Conservation (phyloP, 2,329 filamentous ascomycete species). For the Curvularia verruculosa region DNA sequence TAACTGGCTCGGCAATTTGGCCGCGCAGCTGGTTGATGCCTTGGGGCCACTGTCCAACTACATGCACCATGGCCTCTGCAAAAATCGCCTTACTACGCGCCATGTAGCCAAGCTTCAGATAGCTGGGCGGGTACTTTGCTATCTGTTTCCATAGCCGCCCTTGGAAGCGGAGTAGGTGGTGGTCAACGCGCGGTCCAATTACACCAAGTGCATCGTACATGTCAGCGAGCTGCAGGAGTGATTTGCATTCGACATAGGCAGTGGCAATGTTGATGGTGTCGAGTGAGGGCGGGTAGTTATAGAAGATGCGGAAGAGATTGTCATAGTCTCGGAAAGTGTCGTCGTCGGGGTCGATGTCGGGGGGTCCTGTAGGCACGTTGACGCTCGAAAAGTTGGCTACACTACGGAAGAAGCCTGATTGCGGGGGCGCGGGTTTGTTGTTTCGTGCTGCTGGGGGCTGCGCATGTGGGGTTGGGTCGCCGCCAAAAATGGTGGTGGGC, state of each 20-base stretch:
- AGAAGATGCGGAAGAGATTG: conserved; percentile 94
- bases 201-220: conserved; percentile 91
- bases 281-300: conserved; percentile 84
- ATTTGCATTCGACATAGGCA: conserved; percentile 93
- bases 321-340: conserved; percentile 91
- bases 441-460: conserved; percentile 59
- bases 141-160: conserved; percentile 93
- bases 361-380: conserved; percentile 47
- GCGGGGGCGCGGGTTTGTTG: conserved; percentile 68
- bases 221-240: conserved; percentile 84
- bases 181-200: conserved; percentile 87
- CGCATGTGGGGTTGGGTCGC: conserved; percentile 46
- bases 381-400: conserved; percentile 77
- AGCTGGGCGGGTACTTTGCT: conserved; percentile 91
- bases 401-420: conserved; percentile 80
- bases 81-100: conserved; percentile 80
- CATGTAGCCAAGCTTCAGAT: conserved; percentile 86
- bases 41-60: conserved; percentile 91
- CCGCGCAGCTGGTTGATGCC: conserved; percentile 76
- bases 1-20: conserved; percentile 73
- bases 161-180: conserved; percentile 91
- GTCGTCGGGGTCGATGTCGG: conserved; percentile 65
- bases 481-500: conserved; percentile 66
- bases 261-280: conserved; percentile 89
- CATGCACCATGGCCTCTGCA: conserved; percentile 82